Evolutionary conservation across 2,329 filamentous ascomycete species (phyloP).

Genomic region (Calcarisporium arbuscula): DNA sequence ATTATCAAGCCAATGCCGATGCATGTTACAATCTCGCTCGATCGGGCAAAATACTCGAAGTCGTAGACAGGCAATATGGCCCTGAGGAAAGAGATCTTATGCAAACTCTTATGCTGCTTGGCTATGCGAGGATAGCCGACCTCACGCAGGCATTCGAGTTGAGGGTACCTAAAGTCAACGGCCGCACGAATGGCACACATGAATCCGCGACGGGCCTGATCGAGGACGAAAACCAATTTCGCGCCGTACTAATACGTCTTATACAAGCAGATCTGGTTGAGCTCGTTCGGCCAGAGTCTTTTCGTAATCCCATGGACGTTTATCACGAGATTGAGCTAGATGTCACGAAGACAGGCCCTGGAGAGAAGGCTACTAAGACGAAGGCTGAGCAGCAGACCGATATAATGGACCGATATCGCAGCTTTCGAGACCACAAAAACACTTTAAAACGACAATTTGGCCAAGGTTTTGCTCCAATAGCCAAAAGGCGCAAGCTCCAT

Average conservation of each 20-base stretch:
- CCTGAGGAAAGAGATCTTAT: conserved; percentile 67
- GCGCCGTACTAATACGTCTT: conserved; percentile 44
- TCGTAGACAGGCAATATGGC: conserved; percentile 69
- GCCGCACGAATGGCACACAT: conserved; percentile 24
- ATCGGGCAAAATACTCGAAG: conserved; percentile 71
- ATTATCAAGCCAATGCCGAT: conserved; percentile 78
- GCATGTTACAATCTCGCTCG: conserved; percentile 79
- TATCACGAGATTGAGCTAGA: conserved; percentile 57
- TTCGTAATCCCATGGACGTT: conserved; percentile 55
- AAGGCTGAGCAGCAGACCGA: conserved; percentile 55
- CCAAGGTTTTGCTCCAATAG: conserved; percentile 27
- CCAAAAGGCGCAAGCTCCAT: conserved; percentile 50
- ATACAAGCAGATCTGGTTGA: conserved; percentile 63
- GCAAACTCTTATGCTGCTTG: conserved; percentile 67
- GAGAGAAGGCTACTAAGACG: conserved; percentile 49
- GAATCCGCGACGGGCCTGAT: conserved; percentile 28
- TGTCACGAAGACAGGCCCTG: conserved; percentile 42
- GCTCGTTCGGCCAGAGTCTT: conserved; percentile 51
- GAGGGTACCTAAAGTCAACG: conserved; percentile 27
- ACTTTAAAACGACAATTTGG: conserved; percentile 47
- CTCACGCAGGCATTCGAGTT: conserved; percentile 56
- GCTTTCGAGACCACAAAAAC: conserved; percentile 47
- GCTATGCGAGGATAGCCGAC: conserved; percentile 68
- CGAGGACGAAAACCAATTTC: conserved; percentile 40
- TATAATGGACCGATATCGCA: conserved; percentile 45